These are phyloP conservation scores for Phaeoacremonium minimum DNA, from an alignment of 2,329 filamentous ascomycete genomes.

Conservation along the genomic window DNA sequence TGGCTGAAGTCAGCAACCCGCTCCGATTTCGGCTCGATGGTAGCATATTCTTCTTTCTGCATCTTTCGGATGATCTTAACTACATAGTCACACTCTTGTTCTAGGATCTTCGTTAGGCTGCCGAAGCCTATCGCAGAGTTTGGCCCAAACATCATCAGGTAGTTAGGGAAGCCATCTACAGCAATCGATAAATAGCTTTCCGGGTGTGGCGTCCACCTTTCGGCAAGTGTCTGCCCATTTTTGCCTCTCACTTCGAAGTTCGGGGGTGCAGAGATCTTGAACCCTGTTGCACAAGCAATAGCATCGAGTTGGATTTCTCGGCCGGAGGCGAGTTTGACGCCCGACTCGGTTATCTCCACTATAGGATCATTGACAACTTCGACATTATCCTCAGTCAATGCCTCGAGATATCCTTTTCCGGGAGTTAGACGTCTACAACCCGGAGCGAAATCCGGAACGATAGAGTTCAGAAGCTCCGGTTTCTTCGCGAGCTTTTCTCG, in stretches of 20 bases:
- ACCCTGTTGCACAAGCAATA: conserved; percentile 44
- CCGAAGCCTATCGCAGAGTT: conserved; percentile 43
- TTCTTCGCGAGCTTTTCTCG: conserved; percentile 30
- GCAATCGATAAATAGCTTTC: conserved; percentile 40
- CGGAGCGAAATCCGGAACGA: conserved; percentile 36
- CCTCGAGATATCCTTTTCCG: conserved; percentile 40
- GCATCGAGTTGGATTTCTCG: conserved; percentile 33
- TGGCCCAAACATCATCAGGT: conserved; percentile 43
- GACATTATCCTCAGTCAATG: conserved; percentile 34
- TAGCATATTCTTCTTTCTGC: conserved; percentile 38
- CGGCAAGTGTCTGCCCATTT: conserved; percentile 25
- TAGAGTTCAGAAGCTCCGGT: conserved; percentile 35
- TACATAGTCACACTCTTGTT: conserved; percentile 44
- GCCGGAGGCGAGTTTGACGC: conserved; percentile 20
- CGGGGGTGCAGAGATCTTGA: conserved; percentile 30
- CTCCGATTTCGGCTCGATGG: conserved; percentile 36
- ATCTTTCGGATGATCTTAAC: conserved; percentile 40
- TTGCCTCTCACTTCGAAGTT: conserved; percentile 35
- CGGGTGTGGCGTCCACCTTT: conserved; percentile 31
- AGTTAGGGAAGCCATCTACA: conserved; percentile 44
- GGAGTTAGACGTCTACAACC: conserved; percentile 41
- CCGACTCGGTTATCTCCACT: conserved; percentile 24
- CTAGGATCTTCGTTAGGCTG: conserved; percentile 39
- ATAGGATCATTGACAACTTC: conserved; percentile 30
- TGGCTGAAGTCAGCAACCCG: conserved; percentile 40